These are phyloP conservation scores for Salvia rosmarinus DNA, from an alignment of 257 asterid genomes.

Conservation along the genomic window DNA sequence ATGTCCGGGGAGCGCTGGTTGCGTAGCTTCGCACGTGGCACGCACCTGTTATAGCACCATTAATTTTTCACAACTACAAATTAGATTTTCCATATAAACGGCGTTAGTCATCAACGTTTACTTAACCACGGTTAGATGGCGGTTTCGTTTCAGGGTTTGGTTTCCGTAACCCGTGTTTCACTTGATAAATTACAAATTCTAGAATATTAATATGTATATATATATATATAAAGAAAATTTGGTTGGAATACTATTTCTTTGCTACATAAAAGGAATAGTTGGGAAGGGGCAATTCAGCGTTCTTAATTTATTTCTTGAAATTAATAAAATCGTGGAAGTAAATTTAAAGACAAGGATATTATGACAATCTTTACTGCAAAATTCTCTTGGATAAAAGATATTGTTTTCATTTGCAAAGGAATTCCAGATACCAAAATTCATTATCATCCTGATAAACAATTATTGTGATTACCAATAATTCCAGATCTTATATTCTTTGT, in stretches of 20 bases:
- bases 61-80: background rate
- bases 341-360: background rate
- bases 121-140: slow-evolving; percentile 15
- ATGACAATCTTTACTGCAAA: too few species aligned
- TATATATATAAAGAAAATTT: background rate
- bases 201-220: too few species aligned
- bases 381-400: too few species aligned
- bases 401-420: too few species aligned
- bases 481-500: too few species aligned
- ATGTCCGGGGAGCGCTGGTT: background rate
- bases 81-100: background rate
- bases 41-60: background rate
- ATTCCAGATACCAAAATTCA: too few species aligned
- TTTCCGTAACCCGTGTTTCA: background rate
- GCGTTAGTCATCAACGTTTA: slow-evolving; percentile 19
- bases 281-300: background rate
- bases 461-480: too few species aligned
- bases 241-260: background rate
- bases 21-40: slow-evolving; percentile 28
- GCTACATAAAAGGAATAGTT: background rate
- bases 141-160: background rate
- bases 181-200: background rate
- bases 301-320: background rate
- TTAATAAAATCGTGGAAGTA: too few species aligned
- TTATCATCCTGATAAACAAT: too few species aligned